Evolutionary conservation across 805 yeast species (phyloP), one percentile per base, ranked within the genome.

Genomic region (Ogataea corticis): DNA sequence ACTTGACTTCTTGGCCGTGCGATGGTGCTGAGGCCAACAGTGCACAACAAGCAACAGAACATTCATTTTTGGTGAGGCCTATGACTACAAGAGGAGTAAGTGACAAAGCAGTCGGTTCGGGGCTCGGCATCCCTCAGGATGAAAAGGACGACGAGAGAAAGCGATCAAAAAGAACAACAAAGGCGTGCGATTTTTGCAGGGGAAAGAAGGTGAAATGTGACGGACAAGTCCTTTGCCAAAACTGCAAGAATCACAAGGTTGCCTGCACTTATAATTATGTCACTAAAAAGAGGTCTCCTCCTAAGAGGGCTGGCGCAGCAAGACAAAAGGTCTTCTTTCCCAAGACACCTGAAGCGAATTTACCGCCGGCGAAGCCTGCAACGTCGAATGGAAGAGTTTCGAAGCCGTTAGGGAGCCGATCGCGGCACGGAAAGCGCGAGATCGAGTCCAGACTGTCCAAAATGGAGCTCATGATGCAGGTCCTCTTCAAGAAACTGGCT

Each of bases 171-270:
- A 52, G 78, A 39, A 66, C 67, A n/a, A 57, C 71, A 4, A 66
- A 69, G 37, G 82, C 81, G 9, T 78, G 83, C 53, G 77, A 72
- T 49, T 66, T 63, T 43, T 78, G 83, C 51, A 61, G 82, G 14
- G 57, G 56, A 43, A 66, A 76, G 33, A 78, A 78, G 53, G 70
- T 75, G 46, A 76, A 75, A 51, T 78, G 83, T 54, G 76, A 78
- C 55, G 79, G 81, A 0, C 58, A 56, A 3, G 48, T 50, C 11
- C 72, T 72, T 3, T 78, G 83, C 50, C 51, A 63, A 7, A 65
- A 67, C 32, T 76, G 83, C 51, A 46, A 54, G 9, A 59, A 53
- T 18, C 68, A 66, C 39, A 60, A 59, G 19, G 48, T 57, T 3
- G 41, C 41, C 2, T 77, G 82, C 52, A 52, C 69, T 0, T 69